Percentiles rank a stretch among this genome's conserved stretches.
These are phyloP conservation scores for Rhytidhysteron rufulum DNA, from an alignment of 2,329 filamentous ascomycete species.

Conservation along the genomic window DNA sequence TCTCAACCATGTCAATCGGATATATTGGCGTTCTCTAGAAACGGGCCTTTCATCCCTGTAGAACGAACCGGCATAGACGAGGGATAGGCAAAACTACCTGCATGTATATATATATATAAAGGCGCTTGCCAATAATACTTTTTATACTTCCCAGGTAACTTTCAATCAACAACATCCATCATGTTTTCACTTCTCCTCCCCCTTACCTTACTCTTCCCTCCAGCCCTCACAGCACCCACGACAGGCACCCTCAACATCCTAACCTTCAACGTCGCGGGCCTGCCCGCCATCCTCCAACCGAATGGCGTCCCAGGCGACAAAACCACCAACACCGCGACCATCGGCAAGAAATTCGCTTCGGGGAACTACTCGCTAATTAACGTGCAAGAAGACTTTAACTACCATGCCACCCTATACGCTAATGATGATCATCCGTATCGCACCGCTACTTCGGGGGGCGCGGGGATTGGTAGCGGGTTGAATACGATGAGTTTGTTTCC, in stretches of 20 bases:
- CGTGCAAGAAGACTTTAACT: conserved; percentile 68
- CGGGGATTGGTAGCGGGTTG: conserved; percentile 59
- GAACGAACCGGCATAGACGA: too few relatives aligned
- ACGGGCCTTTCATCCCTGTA: too few relatives aligned
- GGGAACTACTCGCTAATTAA: conserved; percentile 61
- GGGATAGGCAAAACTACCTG: too few relatives aligned
- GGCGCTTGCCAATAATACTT: too few relatives aligned
- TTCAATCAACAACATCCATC: too few relatives aligned
- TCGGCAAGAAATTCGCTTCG: conserved; percentile 55
- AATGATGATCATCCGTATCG: conserved; percentile 58
- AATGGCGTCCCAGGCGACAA: conserved; percentile 64
- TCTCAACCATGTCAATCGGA: too few relatives aligned
- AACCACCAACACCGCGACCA: conserved; percentile 52
- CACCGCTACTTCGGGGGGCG: conserved; percentile 63
- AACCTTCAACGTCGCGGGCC: conserved; percentile 58
- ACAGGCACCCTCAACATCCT: conserved; percentile 50
- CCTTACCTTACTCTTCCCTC: background rate
- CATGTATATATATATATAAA: too few relatives aligned
- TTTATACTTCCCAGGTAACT: too few relatives aligned
- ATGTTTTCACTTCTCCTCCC: conserved; percentile 4
- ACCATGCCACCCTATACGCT: conserved; percentile 60
- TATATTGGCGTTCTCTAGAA: too few relatives aligned
- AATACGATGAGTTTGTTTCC: conserved; percentile 60
- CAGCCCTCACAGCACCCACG: conserved; percentile 13
- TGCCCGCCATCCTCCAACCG: conserved; percentile 53